Conservation (phyloP, 2,329 filamentous ascomycete species). For the Hymenotorrendiella dingleyae region DNA sequence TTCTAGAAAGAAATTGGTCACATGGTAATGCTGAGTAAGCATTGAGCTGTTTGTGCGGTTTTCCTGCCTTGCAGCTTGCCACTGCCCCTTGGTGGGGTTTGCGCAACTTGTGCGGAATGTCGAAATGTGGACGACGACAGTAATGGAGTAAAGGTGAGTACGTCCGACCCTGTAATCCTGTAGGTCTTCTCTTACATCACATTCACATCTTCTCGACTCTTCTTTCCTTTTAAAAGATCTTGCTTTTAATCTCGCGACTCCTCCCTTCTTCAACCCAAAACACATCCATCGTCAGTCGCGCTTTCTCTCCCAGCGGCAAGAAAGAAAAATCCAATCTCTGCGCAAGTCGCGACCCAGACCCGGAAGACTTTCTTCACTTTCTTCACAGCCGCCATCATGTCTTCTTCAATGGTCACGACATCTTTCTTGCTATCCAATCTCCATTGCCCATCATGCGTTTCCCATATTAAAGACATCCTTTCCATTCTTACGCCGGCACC, state of each 20-base stretch:
- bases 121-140: background rate
- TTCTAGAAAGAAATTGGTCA: no score
- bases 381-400: background rate
- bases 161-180: background rate
- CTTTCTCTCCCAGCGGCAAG: no score
- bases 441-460: slow-evolving; percentile 72
- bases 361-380: background rate
- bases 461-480: slow-evolving; percentile 56
- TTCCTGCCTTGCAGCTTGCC: background rate
- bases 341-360: background rate
- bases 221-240: background rate
- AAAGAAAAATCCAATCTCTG: no score
- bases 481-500: slow-evolving; percentile 41
- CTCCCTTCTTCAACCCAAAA: no score
- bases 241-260: no score
- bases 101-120: background rate
- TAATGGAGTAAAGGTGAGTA: background rate
- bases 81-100: background rate
- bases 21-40: no score
- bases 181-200: background rate
- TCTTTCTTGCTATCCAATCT: slow-evolving; percentile 63
- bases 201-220: background rate
- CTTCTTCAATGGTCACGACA: slow-evolving; percentile 15
- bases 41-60: background rate
- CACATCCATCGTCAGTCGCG: no score